Conservation (phyloP, 768 basidiomycete genomes). For the Kwoniella botswanensis region DNA sequence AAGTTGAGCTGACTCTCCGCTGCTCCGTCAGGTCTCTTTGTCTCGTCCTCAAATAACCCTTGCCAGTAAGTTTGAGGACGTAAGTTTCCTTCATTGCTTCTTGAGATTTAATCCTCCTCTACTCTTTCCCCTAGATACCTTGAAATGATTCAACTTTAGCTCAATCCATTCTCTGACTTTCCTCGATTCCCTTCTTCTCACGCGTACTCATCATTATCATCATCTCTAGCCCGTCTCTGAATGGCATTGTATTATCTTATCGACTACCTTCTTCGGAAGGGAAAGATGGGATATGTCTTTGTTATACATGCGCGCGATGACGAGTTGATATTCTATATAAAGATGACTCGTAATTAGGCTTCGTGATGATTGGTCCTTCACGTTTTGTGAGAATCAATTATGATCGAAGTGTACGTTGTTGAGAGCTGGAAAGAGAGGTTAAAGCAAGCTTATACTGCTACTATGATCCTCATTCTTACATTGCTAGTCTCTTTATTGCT, state of each 20-base stretch:
- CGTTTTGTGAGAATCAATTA: constrained; percentile 37
- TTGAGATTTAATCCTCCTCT: neutral
- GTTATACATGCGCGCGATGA: constrained; percentile 29
- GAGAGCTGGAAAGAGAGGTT: constrained; percentile 22
- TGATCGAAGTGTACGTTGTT: constrained; percentile 31
- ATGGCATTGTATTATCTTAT: neutral
- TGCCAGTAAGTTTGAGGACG: neutral
- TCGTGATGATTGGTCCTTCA: constrained; percentile 17
- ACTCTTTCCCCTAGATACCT: constrained; percentile 1
- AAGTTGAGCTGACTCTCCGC: constrained; percentile 5
- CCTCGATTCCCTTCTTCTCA: constrained; percentile 26
- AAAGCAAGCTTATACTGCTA: constrained; percentile 50
- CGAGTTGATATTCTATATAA: constrained; percentile 21
- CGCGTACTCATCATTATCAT: constrained; percentile 22
- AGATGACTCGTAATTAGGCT: constrained; percentile 30
- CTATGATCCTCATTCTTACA: constrained; percentile 42
- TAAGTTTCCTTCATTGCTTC: neutral
- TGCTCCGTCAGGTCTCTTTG: neutral
- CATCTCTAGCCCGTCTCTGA: constrained; percentile 28
- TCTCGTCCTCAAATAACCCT: neutral
- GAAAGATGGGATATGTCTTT: constrained; percentile 12
- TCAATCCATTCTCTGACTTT: constrained; percentile 57
- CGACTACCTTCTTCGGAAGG: constrained; percentile 26
- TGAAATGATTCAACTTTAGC: constrained; percentile 56
- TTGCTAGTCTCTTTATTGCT: neutral